phyloP scores from a whole-genome alignment of 2,329 filamentous ascomycete genomes.

The Fusarium concolor region DNA sequence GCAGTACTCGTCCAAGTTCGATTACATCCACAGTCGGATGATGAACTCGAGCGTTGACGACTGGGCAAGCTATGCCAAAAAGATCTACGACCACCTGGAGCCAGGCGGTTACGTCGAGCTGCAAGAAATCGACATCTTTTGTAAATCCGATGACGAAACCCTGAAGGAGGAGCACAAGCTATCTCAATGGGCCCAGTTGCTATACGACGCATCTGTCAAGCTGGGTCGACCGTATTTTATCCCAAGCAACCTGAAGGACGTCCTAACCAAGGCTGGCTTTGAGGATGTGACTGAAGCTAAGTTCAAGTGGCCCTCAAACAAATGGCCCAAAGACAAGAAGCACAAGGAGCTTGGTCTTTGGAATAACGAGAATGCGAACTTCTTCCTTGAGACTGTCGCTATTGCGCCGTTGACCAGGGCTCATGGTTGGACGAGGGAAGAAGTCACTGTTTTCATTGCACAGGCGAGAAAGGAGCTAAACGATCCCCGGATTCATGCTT shows the following conservation, averaged over 20 bases:
- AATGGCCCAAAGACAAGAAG: constrained; percentile 26
- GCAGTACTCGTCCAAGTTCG: constrained; percentile 2
- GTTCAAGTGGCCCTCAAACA: constrained; percentile 29
- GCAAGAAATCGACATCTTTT: constrained; percentile 11
- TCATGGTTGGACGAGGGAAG: constrained; percentile 19
- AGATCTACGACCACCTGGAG: constrained; percentile 4
- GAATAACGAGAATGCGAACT: constrained; percentile 19
- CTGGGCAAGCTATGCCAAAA: constrained; percentile 10
- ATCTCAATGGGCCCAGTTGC: not conserved
- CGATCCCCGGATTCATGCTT: constrained; percentile 21
- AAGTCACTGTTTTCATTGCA: constrained; percentile 16
- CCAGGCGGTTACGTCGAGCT: constrained; percentile 24
- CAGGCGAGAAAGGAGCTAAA: constrained; percentile 24
- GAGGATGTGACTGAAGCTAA: not conserved
- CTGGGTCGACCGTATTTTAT: constrained; percentile 15
- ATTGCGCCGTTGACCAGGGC: constrained; percentile 21
- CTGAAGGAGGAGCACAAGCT: not conserved
- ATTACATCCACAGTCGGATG: constrained; percentile 26
- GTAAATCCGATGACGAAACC: not conserved
- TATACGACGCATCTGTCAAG: constrained; percentile 16
- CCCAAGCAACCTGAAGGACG: not conserved
- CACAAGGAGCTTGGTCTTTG: constrained; percentile 23
- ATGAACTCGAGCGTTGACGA: constrained; percentile 14
- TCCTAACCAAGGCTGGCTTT: constrained; percentile 14
- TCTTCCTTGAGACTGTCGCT: constrained; percentile 4